Conservation (phyloP, 495 filamentous ascomycete genomes). For the Penicillium maclennaniae region DNA sequence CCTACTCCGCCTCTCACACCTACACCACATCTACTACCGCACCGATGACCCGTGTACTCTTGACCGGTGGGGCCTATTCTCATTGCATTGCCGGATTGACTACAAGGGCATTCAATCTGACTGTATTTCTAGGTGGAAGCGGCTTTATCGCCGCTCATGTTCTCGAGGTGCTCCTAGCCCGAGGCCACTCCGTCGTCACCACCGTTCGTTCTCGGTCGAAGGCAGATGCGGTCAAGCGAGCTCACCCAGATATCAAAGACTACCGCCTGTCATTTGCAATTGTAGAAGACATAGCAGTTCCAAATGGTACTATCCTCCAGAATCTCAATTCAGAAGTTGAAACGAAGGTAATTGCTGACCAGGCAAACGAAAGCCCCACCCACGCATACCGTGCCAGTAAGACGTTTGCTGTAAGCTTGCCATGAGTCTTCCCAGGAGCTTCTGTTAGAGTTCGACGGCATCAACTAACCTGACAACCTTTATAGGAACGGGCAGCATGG, state of each 20-base stretch:
- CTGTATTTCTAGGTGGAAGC: constrained; percentile 37
- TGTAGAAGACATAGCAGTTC: constrained; percentile 66
- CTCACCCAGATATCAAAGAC: constrained; percentile 49
- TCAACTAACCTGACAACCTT: too few species aligned
- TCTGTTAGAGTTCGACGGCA: too few species aligned
- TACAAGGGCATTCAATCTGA: not conserved
- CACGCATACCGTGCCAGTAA: constrained; percentile 49
- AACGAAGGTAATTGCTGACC: constrained; percentile 44
- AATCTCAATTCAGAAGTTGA: too few species aligned
- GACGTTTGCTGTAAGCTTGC: constrained; percentile 28
- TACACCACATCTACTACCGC: too few species aligned
- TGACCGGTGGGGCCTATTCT: constrained; percentile 7
- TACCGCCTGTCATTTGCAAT: constrained; percentile 64
- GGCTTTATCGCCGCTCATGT: constrained; percentile 72
- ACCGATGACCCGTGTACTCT: constrained; percentile 23
- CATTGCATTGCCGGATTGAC: too few species aligned
- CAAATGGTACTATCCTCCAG: constrained; percentile 9
- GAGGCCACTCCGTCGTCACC: constrained; percentile 65
- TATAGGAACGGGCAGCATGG: constrained; percentile 62
- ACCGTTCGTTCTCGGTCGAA: constrained; percentile 74
- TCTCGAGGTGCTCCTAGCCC: constrained; percentile 61
- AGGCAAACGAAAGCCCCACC: constrained; percentile 40
- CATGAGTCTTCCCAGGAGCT: too few species aligned
- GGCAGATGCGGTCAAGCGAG: constrained; percentile 59
- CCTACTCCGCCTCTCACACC: too few species aligned